Base-by-base conservation (phyloP, 805 yeast species). In the Aciculoconidium aculeatum region DNA sequence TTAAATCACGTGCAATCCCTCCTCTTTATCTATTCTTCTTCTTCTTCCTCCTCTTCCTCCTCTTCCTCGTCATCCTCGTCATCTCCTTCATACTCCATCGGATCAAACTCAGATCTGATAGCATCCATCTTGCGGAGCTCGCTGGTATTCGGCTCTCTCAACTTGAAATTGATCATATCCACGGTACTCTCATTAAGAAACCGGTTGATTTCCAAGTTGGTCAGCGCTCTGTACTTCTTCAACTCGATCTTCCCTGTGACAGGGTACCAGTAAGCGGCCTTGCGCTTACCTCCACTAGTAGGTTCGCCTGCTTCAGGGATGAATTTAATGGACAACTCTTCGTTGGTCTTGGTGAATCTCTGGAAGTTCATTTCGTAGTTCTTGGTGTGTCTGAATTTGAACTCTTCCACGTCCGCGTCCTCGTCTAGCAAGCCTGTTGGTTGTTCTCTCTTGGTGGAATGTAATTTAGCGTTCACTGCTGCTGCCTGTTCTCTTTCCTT, bases 181-280 rank as follows among this genome's bases (percentile, higher is more conserved):
- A 70, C 57, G 14, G 82, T 75, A 31, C 71, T 58, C 17, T 70
- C 76, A 33, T 68, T 67, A 33, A 77, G 66, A 29, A 70, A 69
- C 18, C 74, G 70, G 40, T 70, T 71, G 40, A 75, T 58, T 31
- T 65, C 68, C n/a, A 59, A 45, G 41, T 64, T 70, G 26, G 75
- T 66, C 21, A 75, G 79, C 9, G 86, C 75, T 55, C 96, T 76
- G 52, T 94, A 77, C 51, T 90, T 80, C 61, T 83, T 86, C 50
- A 92, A 73, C 41, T 80, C 92, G 23, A 85, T 69, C 43, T 80
- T 77, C 19, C 88, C 86, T 9, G 72, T 63, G 11, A 90, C 61
- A 6, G 96, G 95, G 35, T 81, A 75, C 51, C 81, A 92, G 44
- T 70, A 72, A 3, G 86, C 94, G 6, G 73, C 65, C 15, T 64